Percentiles rank a stretch among this genome's conserved stretches.
These are phyloP conservation scores for Galerina sulciceps DNA, from an alignment of 768 basidiomycete species.

Conservation along the genomic window DNA sequence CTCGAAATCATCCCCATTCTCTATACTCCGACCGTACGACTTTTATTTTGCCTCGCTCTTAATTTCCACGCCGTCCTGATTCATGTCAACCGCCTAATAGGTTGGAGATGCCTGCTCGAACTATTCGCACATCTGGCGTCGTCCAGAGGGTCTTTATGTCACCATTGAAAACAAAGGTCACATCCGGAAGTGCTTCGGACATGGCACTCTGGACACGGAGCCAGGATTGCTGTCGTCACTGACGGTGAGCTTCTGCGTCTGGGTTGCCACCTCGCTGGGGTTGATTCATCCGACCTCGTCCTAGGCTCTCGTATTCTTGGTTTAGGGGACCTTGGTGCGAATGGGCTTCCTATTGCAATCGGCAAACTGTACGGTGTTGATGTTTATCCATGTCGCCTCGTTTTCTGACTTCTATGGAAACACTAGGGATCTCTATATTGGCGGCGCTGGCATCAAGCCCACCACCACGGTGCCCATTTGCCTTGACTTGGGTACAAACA, in stretches of 20 bases:
- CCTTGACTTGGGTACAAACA: slow-evolving; percentile 80
- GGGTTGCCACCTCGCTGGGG: slow-evolving; percentile 12
- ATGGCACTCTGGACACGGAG: slow-evolving; percentile 48
- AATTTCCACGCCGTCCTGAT: slow-evolving; percentile 17
- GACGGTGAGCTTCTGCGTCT: slow-evolving; percentile 52
- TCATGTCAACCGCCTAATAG: slow-evolving; percentile 27
- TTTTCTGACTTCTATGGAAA: slow-evolving; percentile 1
- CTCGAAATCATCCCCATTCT: slow-evolving; percentile 70
- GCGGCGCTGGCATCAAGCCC: slow-evolving; percentile 68
- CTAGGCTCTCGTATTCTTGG: slow-evolving; percentile 75
- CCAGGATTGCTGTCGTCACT: slow-evolving; percentile 78
- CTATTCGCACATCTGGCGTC: slow-evolving; percentile 71
- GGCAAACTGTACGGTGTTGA: slow-evolving; percentile 64
- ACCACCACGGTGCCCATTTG: slow-evolving; percentile 64
- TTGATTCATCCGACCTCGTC: slow-evolving; percentile 6
- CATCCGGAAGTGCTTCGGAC: slow-evolving; percentile 59
- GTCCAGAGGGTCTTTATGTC: slow-evolving; percentile 64
- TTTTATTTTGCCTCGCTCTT: not conserved
- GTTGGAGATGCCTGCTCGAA: slow-evolving; percentile 75
- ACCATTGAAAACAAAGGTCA: slow-evolving; percentile 70
- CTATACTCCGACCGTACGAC: slow-evolving; percentile 72
- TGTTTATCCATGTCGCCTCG: not conserved
- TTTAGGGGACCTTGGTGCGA: slow-evolving; percentile 54
- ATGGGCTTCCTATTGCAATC: slow-evolving; percentile 64
- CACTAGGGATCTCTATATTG: slow-evolving; percentile 66